Base-by-base conservation (phyloP, 2,329 filamentous ascomycete species). In the Phaeoacremonium minimum region DNA sequence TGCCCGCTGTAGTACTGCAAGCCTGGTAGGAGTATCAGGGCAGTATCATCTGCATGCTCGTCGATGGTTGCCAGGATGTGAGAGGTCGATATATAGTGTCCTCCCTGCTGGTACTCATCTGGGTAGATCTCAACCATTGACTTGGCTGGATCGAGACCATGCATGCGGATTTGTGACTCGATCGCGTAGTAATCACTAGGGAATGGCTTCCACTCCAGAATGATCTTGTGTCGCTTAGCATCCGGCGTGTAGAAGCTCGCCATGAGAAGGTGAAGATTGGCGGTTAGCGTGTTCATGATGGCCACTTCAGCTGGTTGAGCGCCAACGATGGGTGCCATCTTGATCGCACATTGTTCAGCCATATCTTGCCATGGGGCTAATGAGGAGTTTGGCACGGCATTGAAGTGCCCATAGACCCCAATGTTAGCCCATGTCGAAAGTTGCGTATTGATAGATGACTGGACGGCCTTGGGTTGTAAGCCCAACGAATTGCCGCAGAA, bases 1-100 rank as follows among this genome's bases (percentile, higher is more conserved):
- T 96, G 90, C 37, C 89, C 89, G 1, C 85, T 93, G 64, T 94
- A 95, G 67, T 89, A 96, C 56, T 96, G 89, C 29, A 96, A 84
- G 8, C 87, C 90, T 0, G 89, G 87, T 0, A 96, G 76, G 5
- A 95, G 74, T 1, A 95, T 64, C 7, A 96, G 62, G 2, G 88
- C 86, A 0, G 87, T 81, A 6, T 76, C 76, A 1, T 78, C 71
- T 31, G 83, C 85, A 53, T 95, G 82, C 41, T 79, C 65, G 43
- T 89, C 83, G 46, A 95, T 94, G 4, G 77, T 67, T 7, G 74
- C 69, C 8, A 93, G 68, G 28, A 95, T 85, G 44, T 81, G 69
- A 30, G 83, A 73, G 0, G 85, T 94, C 2, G 75, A 71, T 33
- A 95, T 71, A 41, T 80, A 74, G n/a, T n/a, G n/a, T n/a, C n/a